Conservation (phyloP, 192 early-diverging fungal genomes). For the Phlyctochytrium arcticum region DNA sequence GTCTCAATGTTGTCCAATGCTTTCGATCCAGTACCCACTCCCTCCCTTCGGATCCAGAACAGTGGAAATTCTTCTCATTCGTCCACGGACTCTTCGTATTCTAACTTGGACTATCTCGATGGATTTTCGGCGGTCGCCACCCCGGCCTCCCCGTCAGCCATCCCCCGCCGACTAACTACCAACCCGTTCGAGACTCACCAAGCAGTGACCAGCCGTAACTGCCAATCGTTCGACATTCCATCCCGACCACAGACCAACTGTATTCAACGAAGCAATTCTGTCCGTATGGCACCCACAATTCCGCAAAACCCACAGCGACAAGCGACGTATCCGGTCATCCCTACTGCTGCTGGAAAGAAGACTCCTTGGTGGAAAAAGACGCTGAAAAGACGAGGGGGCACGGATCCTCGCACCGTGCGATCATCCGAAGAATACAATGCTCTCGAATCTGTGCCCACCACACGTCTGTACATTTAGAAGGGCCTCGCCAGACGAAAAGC, state of each 20-base stretch:
- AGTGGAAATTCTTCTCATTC: too few species aligned
- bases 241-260: background rate
- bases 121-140: too few species aligned
- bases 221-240: background rate
- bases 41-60: too few species aligned
- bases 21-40: too few species aligned
- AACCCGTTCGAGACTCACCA: background rate
- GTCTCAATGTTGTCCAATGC: too few species aligned
- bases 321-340: background rate
- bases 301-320: background rate
- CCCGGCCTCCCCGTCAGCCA: too few species aligned
- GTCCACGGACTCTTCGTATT: too few species aligned
- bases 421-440: conserved; percentile 1
- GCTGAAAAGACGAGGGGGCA: background rate
- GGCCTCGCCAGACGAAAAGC: too few species aligned
- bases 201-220: background rate
- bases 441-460: background rate
- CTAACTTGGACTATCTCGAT: too few species aligned
- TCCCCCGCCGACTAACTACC: too few species aligned
- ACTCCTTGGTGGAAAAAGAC: background rate
- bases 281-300: background rate
- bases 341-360: background rate
- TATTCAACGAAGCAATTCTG: background rate
- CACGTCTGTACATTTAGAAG: too few species aligned
- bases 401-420: background rate